Evolutionary conservation across 306 rosid genomes (phyloP).

Genomic region (Albizia julibrissin): DNA sequence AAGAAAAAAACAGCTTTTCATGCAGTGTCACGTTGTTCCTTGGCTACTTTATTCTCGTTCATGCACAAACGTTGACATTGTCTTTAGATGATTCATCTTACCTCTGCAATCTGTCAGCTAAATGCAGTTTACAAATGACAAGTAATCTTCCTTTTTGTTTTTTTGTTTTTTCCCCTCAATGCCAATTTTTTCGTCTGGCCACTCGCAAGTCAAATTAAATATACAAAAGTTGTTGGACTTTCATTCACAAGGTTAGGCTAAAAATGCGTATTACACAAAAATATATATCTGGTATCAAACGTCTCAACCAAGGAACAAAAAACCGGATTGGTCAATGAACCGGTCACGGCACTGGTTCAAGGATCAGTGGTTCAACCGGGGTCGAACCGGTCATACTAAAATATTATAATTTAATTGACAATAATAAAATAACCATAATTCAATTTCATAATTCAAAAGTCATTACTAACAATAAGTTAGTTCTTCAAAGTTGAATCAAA

Average conservation of each 20-base stretch:
- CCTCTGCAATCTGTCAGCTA: not conserved
- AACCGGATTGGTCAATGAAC: too few species aligned
- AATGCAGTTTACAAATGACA: not conserved
- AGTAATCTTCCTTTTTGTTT: not conserved
- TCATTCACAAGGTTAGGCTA: not conserved
- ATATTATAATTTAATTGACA: too few species aligned
- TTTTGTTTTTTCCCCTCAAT: not conserved
- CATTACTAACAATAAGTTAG: too few species aligned
- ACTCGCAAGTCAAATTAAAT: not conserved
- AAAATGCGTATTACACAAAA: not conserved
- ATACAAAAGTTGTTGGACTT: not conserved
- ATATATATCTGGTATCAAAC: not conserved
- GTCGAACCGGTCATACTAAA: too few species aligned
- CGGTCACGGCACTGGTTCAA: too few species aligned
- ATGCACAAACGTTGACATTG: not conserved
- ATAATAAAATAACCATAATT: too few species aligned
- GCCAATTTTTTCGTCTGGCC: not conserved
- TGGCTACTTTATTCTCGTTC: not conserved
- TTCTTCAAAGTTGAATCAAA: too few species aligned
- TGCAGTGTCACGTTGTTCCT: not conserved
- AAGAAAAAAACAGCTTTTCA: not conserved
- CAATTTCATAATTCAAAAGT: too few species aligned
- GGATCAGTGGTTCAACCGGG: too few species aligned
- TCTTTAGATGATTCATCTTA: not conserved
- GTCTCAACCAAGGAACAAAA: too few species aligned